Evolutionary conservation across 78 protist species (phyloP), one percentile per base, ranked within the genome.

Genomic region (Dictyostelium discoideum): DNA sequence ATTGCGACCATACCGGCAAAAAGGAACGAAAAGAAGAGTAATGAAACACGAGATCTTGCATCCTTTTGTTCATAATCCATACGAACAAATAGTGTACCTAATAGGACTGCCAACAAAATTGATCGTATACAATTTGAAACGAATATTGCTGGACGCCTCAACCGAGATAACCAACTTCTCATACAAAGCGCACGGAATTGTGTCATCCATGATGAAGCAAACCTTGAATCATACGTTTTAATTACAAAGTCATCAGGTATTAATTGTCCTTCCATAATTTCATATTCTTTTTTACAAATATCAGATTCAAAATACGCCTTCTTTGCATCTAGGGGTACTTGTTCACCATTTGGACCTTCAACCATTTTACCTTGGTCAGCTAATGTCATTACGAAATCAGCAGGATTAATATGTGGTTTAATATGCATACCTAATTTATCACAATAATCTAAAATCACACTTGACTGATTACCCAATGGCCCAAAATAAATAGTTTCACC

Each of bases 401-500:
- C 97, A 16, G 97, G 97, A 44, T 96, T 96, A 39, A 79, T 87
- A 48, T 80, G 92, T 32, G 90, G 97, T 79, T 74, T 76, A 48
- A 78, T 77, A 6, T 63, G 18, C 95, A 80, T 85, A 60, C 84
- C 54, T 1, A 16, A 22, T 50, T 40, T 67, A 5, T 10, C 8
- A 79, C 81, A 76, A 50, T 83, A 93, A 0, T 46, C 44, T 39
- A 86, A 78, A 6, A 82, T 63, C 2, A 18, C 67, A 29, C 77
- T 67, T 50, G 79, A 82, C 2, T 90, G 42, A 10, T 95, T 40
- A 18, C 97, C 97, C 4, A 92, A 80, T 74, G 96, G 94, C 1
- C 97, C 97, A 72, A 96, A 96, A 24, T 96, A 96, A 44, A 97
- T 85, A 2, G 85, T 76, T 26, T 85, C 76, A 26, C 97, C 97